Percentiles rank a stretch among this genome's conserved stretches.
Conservation (phyloP, 768 basidiomycete species). For the Amanita exitialis region DNA sequence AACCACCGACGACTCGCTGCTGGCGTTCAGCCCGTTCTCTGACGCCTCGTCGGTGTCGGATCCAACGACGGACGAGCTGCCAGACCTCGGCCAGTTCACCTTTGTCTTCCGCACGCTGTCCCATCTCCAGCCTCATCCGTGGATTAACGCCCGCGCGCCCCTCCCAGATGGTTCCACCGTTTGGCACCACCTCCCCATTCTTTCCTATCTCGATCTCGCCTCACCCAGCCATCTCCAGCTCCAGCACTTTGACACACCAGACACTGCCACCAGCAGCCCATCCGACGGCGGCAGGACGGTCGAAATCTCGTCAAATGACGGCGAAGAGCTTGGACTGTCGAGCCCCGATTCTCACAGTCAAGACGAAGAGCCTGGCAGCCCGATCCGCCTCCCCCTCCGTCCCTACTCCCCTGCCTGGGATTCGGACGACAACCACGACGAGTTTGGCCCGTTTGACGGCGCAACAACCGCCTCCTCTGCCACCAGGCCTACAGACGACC, state of each 20-base stretch:
- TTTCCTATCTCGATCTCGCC: conserved; percentile 40
- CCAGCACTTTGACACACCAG: conserved; percentile 1
- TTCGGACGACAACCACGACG: conserved; percentile 2
- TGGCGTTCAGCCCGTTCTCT: conserved; percentile 5
- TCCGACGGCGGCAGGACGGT: not conserved
- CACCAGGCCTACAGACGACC: not conserved
- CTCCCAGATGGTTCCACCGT: conserved; percentile 42
- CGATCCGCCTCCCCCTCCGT: not conserved
- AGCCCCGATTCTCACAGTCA: not conserved
- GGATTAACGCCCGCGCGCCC: conserved; percentile 13
- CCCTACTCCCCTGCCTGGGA: conserved; percentile 2
- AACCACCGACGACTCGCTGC: not conserved
- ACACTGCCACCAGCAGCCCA: not conserved
- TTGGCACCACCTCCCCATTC: conserved; percentile 51
- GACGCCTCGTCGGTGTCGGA: conserved; percentile 22
- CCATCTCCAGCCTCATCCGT: conserved; percentile 40
- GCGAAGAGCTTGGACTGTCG: no score
- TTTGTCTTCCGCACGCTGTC: conserved; percentile 59
- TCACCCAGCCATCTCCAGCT: conserved; percentile 10
- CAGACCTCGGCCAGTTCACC: conserved; percentile 66
- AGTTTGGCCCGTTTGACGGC: conserved; percentile 5
- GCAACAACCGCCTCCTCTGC: conserved; percentile 5
- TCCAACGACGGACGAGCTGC: conserved; percentile 52
- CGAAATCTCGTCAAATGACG: conserved; percentile 3
- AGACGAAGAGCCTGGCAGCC: not conserved